These are phyloP conservation scores for Solidago caesia DNA, from an alignment of 129 eudicot genomes.

Conservation along the genomic window DNA sequence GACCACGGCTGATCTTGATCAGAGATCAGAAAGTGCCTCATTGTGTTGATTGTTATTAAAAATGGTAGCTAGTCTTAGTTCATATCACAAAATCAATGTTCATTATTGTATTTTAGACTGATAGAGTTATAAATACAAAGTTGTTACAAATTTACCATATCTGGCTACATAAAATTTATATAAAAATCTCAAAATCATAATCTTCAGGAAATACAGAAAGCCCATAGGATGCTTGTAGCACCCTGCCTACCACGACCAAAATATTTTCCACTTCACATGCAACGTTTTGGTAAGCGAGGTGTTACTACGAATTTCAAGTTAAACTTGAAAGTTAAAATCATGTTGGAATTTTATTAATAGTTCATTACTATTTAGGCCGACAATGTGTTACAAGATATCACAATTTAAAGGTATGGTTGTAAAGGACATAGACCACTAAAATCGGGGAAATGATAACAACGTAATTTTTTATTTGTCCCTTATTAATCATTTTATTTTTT, in stretches of 20 bases:
- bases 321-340: too few relatives aligned
- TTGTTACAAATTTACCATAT: not conserved
- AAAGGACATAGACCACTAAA: too few relatives aligned
- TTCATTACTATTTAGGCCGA: too few relatives aligned
- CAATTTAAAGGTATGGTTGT: too few relatives aligned
- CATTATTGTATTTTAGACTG: slow-evolving; percentile 2
- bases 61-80: not conserved
- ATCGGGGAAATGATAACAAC: too few relatives aligned
- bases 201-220: not conserved
- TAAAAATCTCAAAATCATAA: not conserved
- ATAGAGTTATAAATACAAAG: not conserved
- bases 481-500: too few relatives aligned
- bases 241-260: not conserved
- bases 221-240: not conserved
- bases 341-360: too few relatives aligned
- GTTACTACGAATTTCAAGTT: too few relatives aligned
- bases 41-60: slow-evolving; percentile 14
- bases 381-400: too few relatives aligned
- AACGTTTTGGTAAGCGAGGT: too few relatives aligned
- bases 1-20: slow-evolving; percentile 82
- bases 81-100: not conserved
- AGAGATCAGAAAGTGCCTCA: slow-evolving; percentile 49
- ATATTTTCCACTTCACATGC: not conserved
- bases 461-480: too few relatives aligned
- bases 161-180: not conserved